Conservation (phyloP, 345 rosid genomes). For the Corchorus capsularis region DNA sequence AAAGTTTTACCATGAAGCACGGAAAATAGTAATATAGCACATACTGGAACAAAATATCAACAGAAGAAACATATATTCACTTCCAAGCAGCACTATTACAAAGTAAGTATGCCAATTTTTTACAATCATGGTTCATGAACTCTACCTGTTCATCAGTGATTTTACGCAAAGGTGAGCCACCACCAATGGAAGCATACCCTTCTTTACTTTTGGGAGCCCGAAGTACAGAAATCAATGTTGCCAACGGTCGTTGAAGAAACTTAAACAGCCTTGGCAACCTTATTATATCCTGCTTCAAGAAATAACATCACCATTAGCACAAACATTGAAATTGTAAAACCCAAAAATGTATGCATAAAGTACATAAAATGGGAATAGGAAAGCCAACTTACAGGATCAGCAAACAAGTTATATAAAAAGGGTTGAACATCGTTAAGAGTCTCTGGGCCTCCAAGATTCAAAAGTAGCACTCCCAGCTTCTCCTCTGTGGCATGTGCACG, state of each 20-base stretch:
- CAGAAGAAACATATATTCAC: neutral
- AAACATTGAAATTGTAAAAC: neutral
- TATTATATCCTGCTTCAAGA: slow-evolving; percentile 72
- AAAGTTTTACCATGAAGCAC: neutral
- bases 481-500: slow-evolving; percentile 11
- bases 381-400: slow-evolving; percentile 72
- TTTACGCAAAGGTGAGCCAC: slow-evolving; percentile 87
- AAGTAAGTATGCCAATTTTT: neutral
- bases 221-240: slow-evolving; percentile 72
- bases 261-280: slow-evolving; percentile 81
- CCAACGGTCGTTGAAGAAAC: slow-evolving; percentile 82
- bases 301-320: neutral
- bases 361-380: neutral
- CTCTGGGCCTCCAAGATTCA: slow-evolving; percentile 90
- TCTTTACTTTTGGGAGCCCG: slow-evolving; percentile 92
- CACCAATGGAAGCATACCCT: slow-evolving; percentile 98
- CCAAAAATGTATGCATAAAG: neutral
- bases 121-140: neutral
- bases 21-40: neutral
- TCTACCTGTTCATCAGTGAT: slow-evolving; percentile 82
- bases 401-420: slow-evolving; percentile 65
- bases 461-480: slow-evolving; percentile 63
- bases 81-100: neutral
- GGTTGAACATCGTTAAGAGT: slow-evolving; percentile 73
- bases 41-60: neutral